Conservation (phyloP, 768 basidiomycete species). For the Lactarius pseudohatsudake region DNA sequence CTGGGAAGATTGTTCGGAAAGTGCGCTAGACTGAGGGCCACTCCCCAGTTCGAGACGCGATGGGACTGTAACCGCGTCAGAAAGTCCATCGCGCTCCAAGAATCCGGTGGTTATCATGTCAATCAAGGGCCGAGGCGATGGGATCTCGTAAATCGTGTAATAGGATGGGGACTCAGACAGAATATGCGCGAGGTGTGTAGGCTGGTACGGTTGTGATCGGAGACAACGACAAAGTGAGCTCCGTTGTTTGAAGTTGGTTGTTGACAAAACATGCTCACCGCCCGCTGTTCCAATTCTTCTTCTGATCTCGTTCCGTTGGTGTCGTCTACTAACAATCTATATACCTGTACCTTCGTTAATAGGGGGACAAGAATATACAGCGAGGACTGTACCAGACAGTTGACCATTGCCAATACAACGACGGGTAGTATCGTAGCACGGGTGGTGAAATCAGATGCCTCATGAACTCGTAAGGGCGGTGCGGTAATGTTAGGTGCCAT, state of each 20-base stretch:
- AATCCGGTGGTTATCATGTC: neutral
- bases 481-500: slow-evolving; percentile 2
- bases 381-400: slow-evolving; percentile 12
- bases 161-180: neutral
- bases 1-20: neutral
- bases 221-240: neutral
- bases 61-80: neutral
- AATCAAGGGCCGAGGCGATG: neutral
- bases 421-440: slow-evolving; percentile 6
- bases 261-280: neutral
- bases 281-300: neutral
- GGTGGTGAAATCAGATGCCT: neutral
- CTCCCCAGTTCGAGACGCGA: neutral
- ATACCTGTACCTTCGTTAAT: slow-evolving; percentile 17
- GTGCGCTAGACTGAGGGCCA: neutral
- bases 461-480: neutral
- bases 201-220: neutral
- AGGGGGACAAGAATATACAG: neutral
- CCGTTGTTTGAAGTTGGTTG: neutral
- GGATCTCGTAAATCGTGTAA: neutral
- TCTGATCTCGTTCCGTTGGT: neutral
- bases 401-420: slow-evolving; percentile 14
- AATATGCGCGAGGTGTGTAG: neutral
- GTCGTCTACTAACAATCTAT: slow-evolving; percentile 4
- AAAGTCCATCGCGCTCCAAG: neutral